These are phyloP conservation scores for Cubamyces sp. DNA, from an alignment of 768 basidiomycete genomes.

Conservation along the genomic window DNA sequence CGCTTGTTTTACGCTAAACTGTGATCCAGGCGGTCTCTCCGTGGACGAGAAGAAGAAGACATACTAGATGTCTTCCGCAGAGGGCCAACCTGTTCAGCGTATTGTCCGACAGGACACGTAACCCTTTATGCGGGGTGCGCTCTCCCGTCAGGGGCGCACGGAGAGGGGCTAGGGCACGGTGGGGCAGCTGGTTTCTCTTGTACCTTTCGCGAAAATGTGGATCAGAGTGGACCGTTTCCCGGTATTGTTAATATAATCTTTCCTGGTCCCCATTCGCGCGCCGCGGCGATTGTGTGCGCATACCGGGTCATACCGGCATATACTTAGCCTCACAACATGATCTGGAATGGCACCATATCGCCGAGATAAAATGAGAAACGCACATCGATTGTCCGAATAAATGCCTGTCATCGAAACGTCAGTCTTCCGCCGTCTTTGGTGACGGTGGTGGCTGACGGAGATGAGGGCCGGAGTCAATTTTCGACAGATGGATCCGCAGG, in stretches of 20 bases:
- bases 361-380: background rate
- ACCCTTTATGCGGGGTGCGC: slow-evolving; percentile 2
- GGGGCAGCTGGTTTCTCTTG: slow-evolving; percentile 22
- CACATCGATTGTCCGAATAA: background rate
- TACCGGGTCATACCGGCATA: background rate
- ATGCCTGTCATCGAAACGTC: background rate
- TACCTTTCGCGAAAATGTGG: slow-evolving; percentile 19
- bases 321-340: background rate
- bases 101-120: background rate
- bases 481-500: slow-evolving; percentile 12
- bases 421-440: background rate
- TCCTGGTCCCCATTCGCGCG: slow-evolving; percentile 2
- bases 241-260: slow-evolving; percentile 22
- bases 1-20: slow-evolving; percentile 17
- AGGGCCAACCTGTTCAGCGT: background rate
- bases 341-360: background rate
- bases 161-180: slow-evolving; percentile 8
- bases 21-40: slow-evolving; percentile 78
- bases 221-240: slow-evolving; percentile 16
- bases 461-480: background rate
- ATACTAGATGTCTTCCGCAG: slow-evolving; percentile 45
- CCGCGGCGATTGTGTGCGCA: slow-evolving; percentile 2
- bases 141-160: background rate
- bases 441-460: slow-evolving; percentile 9
- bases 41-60: slow-evolving; percentile 99